Base-by-base conservation (phyloP, 345 rosid species). In the Eucalyptus decipiens region DNA sequence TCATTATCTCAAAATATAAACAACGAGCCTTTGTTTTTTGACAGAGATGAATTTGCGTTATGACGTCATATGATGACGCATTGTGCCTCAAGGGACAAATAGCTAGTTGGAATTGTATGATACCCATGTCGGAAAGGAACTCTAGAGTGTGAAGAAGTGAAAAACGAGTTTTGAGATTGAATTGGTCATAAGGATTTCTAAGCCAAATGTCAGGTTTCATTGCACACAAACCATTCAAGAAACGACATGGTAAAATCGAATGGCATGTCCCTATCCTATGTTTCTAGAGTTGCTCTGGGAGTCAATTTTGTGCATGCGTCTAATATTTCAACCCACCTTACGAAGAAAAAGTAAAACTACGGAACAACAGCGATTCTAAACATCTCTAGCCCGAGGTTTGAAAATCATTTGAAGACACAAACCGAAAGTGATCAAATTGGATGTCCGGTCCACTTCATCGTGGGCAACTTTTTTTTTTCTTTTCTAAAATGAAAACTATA, bases 41-140 rank as follows among this genome's bases (percentile, higher is more conserved):
- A 8, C 10, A 8, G 2, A 21, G 26, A 54, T 21, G 60, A 21
- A 54, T 11, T 6, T 5, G 67, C n/a, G 4, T 11, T 54, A 54
- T 51, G 54, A 51, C 0, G 0, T 0, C 54, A 1, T 51, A 51
- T 17, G 54, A 51, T 51, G 54, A 51, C 0, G 11, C 11, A 54
- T 54, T 21, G 11, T 54, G 60, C 60, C 60, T 54, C 1, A 0
- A 54, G 60, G 16, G 16, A 3, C 32, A 60, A 60, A 2, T 54
- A 54, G 60, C 60, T 28, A 13, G 67, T 13, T 11, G 67, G 32
- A 28, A 12, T 60, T 26, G 8, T 26, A 13, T 3, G 6, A 28
- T 6, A 21, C 67, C 67, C 32, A 28, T 12, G 67, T 60, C 3
- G 0, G 28, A 60, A 60, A 28, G 67, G 67, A 54, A 28, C 11